Evolutionary conservation across 352 stramenopile genomes (phyloP), one percentile per base, ranked within the genome.

Genomic region (Pythium vanterpoolii): DNA sequence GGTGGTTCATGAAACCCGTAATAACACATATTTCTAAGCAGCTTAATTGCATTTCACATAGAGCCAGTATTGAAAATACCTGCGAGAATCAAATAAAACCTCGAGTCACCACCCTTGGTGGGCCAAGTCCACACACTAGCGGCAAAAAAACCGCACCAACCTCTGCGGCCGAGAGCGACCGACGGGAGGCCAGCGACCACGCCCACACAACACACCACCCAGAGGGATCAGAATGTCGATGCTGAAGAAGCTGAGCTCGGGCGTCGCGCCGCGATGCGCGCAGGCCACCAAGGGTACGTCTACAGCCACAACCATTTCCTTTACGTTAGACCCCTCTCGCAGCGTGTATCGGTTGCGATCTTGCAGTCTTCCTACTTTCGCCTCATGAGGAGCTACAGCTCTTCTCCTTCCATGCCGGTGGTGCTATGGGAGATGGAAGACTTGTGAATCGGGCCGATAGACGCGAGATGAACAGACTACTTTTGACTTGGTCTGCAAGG

Each of bases 181-280:
- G 56, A 62, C 56, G 45, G 46, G 46, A 64, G 56, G 39, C 55
- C 50, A 51, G 46, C 60, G 52, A 47, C 50, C 49, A 49, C 18
- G 36, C 48, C 44, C 52, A 69, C 56, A 56, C 56, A 51, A 55
- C 18, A 49, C 56, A 56, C 43, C 48, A 39, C 24, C 33, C 47
- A 56, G 43, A 31, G 46, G 54, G 54, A 44, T 44, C 36, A 40
- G 33, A 36, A 57, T 57, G 39, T 86, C 86, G 79, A 85, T 91
- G 82, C 82, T 91, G 54, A 83, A 80, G 65, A 87, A 86, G 71
- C 59, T 89, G 68, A 79, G 63, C 72, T 72, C 70, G 26, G 83
- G 74, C 52, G 62, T 84, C 54, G 68, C 74, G 60, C 74, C 73
- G 34, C 82, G 77, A 73, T 88, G 77, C 64, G 56, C 66, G 55